Percentiles rank a stretch among this genome's conserved stretches.
These are phyloP conservation scores for Cucumis cinereus DNA, from an alignment of 306 rosid species.

Conservation along the genomic window DNA sequence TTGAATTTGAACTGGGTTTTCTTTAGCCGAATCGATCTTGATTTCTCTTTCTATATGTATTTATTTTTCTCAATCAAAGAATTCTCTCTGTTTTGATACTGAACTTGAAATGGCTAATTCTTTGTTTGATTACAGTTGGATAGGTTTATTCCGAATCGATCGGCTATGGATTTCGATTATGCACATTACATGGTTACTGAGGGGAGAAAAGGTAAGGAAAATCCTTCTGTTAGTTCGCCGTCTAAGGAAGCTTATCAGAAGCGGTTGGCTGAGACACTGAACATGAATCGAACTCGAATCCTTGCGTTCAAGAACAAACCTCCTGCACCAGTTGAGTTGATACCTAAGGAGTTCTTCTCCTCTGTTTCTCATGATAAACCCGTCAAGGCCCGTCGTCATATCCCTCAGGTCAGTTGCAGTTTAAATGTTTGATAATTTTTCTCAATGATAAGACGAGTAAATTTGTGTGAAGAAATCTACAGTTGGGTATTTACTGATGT, in stretches of 20 bases:
- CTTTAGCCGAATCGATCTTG: not conserved
- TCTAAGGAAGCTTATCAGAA: slow-evolving; percentile 45
- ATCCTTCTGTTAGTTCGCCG: slow-evolving; percentile 34
- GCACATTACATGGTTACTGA: slow-evolving; percentile 41
- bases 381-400: slow-evolving; percentile 32
- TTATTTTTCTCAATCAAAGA: not conserved
- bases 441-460: not conserved
- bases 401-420: slow-evolving; percentile 45
- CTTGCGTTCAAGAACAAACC: slow-evolving; percentile 87
- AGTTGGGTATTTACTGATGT: not conserved
- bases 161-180: slow-evolving; percentile 37
- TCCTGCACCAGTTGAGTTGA: slow-evolving; percentile 34
- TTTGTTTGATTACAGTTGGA: slow-evolving; percentile 22
- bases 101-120: not conserved
- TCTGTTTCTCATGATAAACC: slow-evolving; percentile 23
- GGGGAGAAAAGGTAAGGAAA: slow-evolving; percentile 43
- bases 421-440: not conserved
- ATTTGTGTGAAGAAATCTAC: not conserved
- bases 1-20: not conserved
- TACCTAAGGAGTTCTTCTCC: slow-evolving; percentile 36
- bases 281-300: slow-evolving; percentile 59
- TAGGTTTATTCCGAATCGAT: slow-evolving; percentile 40
- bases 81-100: not conserved
- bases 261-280: slow-evolving; percentile 42
- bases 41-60: not conserved